Conservation (phyloP, 176 grass and related monocot species). For the Carex pumila region DNA sequence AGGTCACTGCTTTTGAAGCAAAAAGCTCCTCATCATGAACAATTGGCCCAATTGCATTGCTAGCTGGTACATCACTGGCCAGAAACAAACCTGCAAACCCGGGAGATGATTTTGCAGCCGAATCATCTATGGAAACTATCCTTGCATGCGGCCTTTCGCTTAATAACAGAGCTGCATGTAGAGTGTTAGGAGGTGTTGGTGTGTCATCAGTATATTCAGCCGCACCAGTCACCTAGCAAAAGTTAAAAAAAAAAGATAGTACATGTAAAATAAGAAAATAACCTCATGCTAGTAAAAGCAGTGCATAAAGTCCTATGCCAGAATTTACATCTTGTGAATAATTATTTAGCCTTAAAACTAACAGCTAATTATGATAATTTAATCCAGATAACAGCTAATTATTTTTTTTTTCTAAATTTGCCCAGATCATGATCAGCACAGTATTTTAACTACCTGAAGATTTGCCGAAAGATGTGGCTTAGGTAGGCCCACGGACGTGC, state of each 20-base stretch:
- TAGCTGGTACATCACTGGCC: conserved; percentile 64
- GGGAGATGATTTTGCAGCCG: conserved; percentile 60
- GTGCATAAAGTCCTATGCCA: neutral
- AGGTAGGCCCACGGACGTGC: conserved; percentile 76
- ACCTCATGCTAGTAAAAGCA: neutral
- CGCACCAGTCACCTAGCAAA: conserved; percentile 77
- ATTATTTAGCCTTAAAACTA: neutral
- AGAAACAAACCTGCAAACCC: conserved; percentile 78
- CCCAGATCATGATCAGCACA: neutral
- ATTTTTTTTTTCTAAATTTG: neutral
- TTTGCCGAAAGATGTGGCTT: conserved; percentile 75
- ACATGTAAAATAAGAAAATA: neutral
- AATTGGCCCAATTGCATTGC: conserved; percentile 59
- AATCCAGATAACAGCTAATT: neutral
- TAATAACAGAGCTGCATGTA: conserved; percentile 84
- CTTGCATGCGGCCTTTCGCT: conserved; percentile 84
- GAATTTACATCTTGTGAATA: neutral
- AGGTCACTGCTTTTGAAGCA: conserved; percentile 79
- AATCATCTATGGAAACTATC: conserved; percentile 82
- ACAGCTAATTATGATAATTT: neutral
- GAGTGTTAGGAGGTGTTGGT: conserved; percentile 53
- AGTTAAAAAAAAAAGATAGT: neutral
- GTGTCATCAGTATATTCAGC: conserved; percentile 88
- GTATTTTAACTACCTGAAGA: conserved; percentile 55
- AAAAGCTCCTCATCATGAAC: conserved; percentile 83